Conservation (phyloP, 164 flowering plant genomes). For the Vitis amurensis region DNA sequence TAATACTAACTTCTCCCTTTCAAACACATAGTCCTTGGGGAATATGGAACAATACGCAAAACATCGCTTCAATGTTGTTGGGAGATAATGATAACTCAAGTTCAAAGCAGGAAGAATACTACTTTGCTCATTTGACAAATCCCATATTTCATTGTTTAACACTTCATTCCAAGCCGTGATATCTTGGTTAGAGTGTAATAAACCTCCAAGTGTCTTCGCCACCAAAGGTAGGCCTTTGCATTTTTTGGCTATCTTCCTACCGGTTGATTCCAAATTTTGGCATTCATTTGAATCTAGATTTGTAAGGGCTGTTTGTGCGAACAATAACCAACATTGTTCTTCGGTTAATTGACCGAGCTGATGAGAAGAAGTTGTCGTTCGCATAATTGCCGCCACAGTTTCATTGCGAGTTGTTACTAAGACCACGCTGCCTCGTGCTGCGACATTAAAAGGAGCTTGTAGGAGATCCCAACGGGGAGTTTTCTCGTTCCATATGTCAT, state of each 20-base stretch:
- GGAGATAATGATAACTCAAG: constrained; percentile 24
- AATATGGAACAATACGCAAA: no score
- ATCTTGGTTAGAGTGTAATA: not conserved
- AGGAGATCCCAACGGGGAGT: not conserved
- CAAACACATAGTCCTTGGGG: no score
- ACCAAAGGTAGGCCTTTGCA: constrained; percentile 15
- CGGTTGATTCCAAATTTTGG: not conserved
- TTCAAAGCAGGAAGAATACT: constrained; percentile 3
- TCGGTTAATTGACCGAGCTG: not conserved
- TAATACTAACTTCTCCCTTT: no score
- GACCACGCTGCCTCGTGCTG: not conserved
- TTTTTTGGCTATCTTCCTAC: constrained; percentile 5
- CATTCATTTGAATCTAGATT: not conserved
- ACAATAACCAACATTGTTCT: not conserved
- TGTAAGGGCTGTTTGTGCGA: constrained; percentile 2
- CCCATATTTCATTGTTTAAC: constrained; percentile 10
- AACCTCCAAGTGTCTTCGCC: constrained; percentile 10
- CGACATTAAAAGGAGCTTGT: not conserved
- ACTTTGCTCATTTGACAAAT: not conserved
- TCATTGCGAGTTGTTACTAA: constrained; percentile 6
- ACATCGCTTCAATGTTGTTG: constrained; percentile 24
- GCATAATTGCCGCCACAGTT: not conserved
- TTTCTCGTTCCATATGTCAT: no score
- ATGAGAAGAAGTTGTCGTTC: not conserved
- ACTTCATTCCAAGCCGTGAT: not conserved